Evolutionary conservation across 768 basidiomycete genomes (phyloP).

Genomic region (Hypholoma sublateritium): DNA sequence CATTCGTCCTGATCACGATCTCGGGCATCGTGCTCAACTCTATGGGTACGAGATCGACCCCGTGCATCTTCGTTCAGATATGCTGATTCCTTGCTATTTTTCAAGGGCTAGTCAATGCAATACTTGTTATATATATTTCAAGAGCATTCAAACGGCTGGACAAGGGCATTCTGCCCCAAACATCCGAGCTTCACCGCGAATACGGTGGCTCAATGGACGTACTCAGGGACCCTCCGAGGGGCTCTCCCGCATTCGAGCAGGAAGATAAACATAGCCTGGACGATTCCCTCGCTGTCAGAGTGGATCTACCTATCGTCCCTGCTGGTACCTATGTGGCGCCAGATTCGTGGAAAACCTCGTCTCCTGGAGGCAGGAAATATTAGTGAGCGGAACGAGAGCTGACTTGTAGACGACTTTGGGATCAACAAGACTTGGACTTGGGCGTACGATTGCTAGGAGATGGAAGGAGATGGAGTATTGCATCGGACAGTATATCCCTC

Average conservation of each 20-base stretch:
- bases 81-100: background rate
- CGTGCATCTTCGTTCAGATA: no score
- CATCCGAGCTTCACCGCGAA: slow-evolving; percentile 1
- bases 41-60: slow-evolving; percentile 24
- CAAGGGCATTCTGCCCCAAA: slow-evolving; percentile 1
- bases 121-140: slow-evolving; percentile 14
- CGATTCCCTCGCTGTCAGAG: background rate
- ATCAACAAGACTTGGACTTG: background rate
- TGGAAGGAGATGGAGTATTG: no score
- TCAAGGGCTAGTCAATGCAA: slow-evolving; percentile 17
- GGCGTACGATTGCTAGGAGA: background rate
- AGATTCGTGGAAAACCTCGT: slow-evolving; percentile 18
- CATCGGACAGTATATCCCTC: no score
- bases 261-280: background rate
- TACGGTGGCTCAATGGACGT: background rate
- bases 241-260: background rate
- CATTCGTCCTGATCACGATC: slow-evolving; percentile 22
- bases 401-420: background rate
- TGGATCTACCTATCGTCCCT: slow-evolving; percentile 13
- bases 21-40: slow-evolving; percentile 28
- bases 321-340: slow-evolving; percentile 16
- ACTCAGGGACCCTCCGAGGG: background rate
- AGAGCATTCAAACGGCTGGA: slow-evolving; percentile 4
- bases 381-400: background rate
- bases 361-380: slow-evolving; percentile 8